These are phyloP conservation scores for Leptodontidium sp. DNA, from an alignment of 2,329 filamentous ascomycete genomes.

Conservation along the genomic window DNA sequence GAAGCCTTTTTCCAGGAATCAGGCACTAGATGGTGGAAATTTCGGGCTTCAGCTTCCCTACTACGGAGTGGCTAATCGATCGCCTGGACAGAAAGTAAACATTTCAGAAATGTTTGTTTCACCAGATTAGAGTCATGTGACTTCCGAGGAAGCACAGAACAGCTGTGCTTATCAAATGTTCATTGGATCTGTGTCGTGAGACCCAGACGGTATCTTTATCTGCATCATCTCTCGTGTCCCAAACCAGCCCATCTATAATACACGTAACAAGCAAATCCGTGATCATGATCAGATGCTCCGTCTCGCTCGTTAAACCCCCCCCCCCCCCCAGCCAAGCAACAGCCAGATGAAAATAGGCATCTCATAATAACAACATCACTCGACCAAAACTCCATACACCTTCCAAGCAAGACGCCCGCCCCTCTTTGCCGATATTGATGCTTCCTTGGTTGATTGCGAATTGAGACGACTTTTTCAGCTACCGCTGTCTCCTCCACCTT, in stretches of 20 bases:
- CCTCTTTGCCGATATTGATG: slow-evolving; percentile 23
- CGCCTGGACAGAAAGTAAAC: neutral
- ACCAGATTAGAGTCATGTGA: neutral
- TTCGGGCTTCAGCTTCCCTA: too few species aligned
- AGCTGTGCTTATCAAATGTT: slow-evolving; percentile 19
- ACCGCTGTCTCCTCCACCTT: slow-evolving; percentile 37
- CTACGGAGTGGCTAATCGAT: neutral
- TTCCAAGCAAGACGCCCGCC: slow-evolving; percentile 31
- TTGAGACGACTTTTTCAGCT: slow-evolving; percentile 35
- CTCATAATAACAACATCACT: slow-evolving; percentile 39
- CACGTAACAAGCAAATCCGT: slow-evolving; percentile 37
- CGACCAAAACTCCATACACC: slow-evolving; percentile 43
- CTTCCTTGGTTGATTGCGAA: slow-evolving; percentile 17
- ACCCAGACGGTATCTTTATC: slow-evolving; percentile 38
- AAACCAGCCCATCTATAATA: slow-evolving; percentile 39
- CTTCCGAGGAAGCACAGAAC: slow-evolving; percentile 1
- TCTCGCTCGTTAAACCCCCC: slow-evolving; percentile 27
- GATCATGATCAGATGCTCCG: slow-evolving; percentile 33
- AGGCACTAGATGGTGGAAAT: too few species aligned
- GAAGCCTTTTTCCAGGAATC: too few species aligned
- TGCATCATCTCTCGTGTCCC: slow-evolving; percentile 29
- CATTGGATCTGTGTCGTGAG: slow-evolving; percentile 18
- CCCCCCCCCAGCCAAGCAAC: slow-evolving; percentile 25
- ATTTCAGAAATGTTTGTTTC: too few species aligned
- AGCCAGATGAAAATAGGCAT: slow-evolving; percentile 32